These are phyloP conservation scores for Neurospora sp. DNA, from an alignment of 495 filamentous ascomycete genomes.

Conservation along the genomic window DNA sequence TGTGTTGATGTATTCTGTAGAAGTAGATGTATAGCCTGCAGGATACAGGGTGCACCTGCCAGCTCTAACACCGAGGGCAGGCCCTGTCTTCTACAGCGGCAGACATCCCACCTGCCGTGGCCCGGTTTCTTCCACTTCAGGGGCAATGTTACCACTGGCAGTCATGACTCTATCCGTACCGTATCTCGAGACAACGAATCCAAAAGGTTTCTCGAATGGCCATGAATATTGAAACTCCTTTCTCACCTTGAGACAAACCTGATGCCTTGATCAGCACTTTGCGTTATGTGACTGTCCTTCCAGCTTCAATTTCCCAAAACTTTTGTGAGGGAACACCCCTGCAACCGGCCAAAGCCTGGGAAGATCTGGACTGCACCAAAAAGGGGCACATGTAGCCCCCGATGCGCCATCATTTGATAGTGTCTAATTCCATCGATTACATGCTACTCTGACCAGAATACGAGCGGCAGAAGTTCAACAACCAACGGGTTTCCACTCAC, in stretches of 20 bases:
- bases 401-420: background rate
- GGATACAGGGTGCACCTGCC: too few relatives aligned
- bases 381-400: background rate
- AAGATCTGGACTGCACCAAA: background rate
- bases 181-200: background rate
- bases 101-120: background rate
- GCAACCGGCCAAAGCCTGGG: background rate
- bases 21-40: too few relatives aligned
- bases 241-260: background rate
- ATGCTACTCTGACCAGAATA: background rate
- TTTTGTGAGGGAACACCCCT: background rate
- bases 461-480: background rate
- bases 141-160: background rate
- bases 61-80: background rate
- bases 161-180: background rate
- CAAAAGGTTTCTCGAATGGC: background rate
- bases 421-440: background rate
- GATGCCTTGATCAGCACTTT: background rate
- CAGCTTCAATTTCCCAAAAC: background rate
- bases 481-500: background rate
- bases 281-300: background rate
- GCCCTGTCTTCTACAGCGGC: background rate
- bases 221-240: background rate
- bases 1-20: too few relatives aligned
- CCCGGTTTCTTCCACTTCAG: background rate